Percentiles rank a stretch among this genome's conserved stretches.
Conservation (phyloP, 352 stramenopile species). For the Peronosclerospora sorghi region DNA sequence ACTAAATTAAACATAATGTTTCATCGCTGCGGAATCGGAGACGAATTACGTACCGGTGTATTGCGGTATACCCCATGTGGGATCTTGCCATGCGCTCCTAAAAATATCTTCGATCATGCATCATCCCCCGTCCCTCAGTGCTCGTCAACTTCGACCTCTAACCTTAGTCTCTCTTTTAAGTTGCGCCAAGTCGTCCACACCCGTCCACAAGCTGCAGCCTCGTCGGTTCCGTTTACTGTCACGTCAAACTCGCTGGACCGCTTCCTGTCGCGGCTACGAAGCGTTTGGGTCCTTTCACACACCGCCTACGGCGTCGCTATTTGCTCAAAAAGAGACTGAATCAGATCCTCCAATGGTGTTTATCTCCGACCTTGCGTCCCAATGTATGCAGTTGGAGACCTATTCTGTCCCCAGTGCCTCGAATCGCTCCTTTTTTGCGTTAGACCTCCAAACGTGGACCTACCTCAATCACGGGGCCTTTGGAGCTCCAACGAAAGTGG, state of each 20-base stretch:
- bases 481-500: constrained; percentile 61
- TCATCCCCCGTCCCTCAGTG: neutral
- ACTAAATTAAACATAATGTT: no score
- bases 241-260: constrained; percentile 1
- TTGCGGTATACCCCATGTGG: no score
- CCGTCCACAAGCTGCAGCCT: constrained; percentile 4
- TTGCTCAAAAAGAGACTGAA: constrained; percentile 19
- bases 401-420: constrained; percentile 12
- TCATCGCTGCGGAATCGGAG: no score
- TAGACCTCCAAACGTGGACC: constrained; percentile 64
- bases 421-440: constrained; percentile 33
- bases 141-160: neutral
- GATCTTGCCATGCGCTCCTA: no score
- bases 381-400: constrained; percentile 13
- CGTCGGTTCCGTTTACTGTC: constrained; percentile 1
- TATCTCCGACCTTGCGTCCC: no score
- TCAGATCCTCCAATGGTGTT: no score
- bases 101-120: no score
- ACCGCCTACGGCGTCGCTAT: constrained; percentile 42
- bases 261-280: constrained; percentile 32
- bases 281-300: constrained; percentile 76
- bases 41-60: no score
- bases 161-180: no score
- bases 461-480: constrained; percentile 94
- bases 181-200: no score